phyloP scores from a whole-genome alignment of 495 filamentous ascomycete genomes.

The Tuber brumale region DNA sequence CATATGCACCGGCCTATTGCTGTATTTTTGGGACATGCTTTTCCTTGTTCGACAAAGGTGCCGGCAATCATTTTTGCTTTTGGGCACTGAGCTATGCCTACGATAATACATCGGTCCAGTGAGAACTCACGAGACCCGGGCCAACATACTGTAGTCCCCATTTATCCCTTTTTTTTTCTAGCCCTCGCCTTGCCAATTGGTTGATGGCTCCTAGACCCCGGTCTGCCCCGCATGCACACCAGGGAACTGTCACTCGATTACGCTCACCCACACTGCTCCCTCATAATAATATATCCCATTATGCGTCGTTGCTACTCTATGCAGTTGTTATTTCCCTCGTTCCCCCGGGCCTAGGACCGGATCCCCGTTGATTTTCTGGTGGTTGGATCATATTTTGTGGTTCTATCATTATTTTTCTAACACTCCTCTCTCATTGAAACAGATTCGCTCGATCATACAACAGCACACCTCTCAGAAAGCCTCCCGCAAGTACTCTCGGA shows the following conservation, averaged over 20 bases:
- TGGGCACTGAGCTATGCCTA: neutral
- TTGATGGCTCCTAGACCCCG: neutral
- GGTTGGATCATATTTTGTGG: slow-evolving; percentile 1
- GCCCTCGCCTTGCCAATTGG: neutral
- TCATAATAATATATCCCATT: neutral
- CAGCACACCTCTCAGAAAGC: slow-evolving; percentile 28
- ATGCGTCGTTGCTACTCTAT: neutral
- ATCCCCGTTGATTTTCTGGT: neutral
- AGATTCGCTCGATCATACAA: slow-evolving; percentile 38
- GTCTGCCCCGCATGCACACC: neutral
- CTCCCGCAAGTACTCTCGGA: slow-evolving; percentile 21
- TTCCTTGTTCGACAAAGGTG: neutral
- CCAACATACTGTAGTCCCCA: neutral
- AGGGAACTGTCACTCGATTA: neutral
- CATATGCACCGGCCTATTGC: slow-evolving; percentile 1
- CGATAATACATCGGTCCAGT: neutral
- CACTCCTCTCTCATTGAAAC: slow-evolving; percentile 7
- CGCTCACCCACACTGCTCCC: neutral
- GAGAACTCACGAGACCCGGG: neutral
- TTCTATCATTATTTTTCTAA: slow-evolving; percentile 11
- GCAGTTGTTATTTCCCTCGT: slow-evolving; percentile 3
- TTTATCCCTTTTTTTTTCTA: neutral
- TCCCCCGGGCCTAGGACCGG: neutral
- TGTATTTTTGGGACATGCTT: slow-evolving; percentile 1
- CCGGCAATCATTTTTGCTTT: slow-evolving; percentile 2